A percentile compares a stretch with the other conserved stretches of the same genome.
phyloP scores from a whole-genome alignment of 768 basidiomycete species.

The Udeniomyces megalosporus region DNA sequence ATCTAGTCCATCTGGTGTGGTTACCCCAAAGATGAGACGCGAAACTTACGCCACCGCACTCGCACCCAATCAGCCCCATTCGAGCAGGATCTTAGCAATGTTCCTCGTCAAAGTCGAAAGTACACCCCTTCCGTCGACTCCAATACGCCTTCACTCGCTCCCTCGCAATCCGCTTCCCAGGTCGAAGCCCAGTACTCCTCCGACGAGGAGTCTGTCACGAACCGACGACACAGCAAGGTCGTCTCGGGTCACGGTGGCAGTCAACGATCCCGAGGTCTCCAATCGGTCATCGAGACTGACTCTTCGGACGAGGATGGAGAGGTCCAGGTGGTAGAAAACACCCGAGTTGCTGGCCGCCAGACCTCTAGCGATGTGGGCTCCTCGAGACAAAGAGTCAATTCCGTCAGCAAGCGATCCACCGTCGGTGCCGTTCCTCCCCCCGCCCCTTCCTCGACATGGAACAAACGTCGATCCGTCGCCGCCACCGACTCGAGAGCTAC shows the following conservation, averaged over 20 bases:
- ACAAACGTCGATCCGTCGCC: background rate
- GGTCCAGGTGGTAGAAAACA: slow-evolving; percentile 14
- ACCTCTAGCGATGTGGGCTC: background rate
- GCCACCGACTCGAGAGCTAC: background rate
- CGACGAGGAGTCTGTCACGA: background rate
- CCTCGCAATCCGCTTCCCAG: slow-evolving; percentile 16
- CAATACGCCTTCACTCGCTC: slow-evolving; percentile 11
- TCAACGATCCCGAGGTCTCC: background rate
- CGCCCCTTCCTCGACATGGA: slow-evolving; percentile 10
- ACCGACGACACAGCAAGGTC: background rate
- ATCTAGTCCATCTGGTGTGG: too few relatives aligned
- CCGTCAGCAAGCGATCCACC: background rate
- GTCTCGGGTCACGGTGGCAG: background rate
- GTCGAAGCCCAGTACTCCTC: slow-evolving; percentile 5
- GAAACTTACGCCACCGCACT: too few relatives aligned
- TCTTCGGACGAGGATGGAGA: background rate
- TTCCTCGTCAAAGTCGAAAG: background rate
- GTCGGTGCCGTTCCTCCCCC: background rate
- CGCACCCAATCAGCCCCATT: slow-evolving; percentile 3
- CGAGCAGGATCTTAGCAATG: background rate
- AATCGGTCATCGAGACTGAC: slow-evolving; percentile 12
- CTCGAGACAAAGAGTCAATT: background rate
- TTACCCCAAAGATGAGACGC: too few relatives aligned
- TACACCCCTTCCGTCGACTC: slow-evolving; percentile 14
- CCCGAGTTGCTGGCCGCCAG: background rate